phyloP scores from a whole-genome alignment of 2,329 filamentous ascomycete species.

The Achaetomium macrosporum region DNA sequence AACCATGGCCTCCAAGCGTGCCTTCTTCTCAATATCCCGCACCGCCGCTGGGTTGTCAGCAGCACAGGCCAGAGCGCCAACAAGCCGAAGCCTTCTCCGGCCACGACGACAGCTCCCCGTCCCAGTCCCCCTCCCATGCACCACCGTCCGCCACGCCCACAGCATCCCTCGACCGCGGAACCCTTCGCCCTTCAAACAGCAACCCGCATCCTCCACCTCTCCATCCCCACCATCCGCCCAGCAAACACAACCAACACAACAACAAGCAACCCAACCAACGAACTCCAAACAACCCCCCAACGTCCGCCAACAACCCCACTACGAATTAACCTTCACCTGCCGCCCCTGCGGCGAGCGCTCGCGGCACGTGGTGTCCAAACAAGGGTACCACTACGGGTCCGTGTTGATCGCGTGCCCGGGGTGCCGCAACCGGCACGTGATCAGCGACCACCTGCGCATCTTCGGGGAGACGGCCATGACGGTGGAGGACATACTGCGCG shows the following conservation, averaged over 20 bases:
- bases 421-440: slow-evolving; percentile 84
- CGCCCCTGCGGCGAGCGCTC: slow-evolving; percentile 74
- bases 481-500: slow-evolving; percentile 69
- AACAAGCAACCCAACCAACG: slow-evolving; percentile 20
- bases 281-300: slow-evolving; percentile 6
- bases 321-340: slow-evolving; percentile 90
- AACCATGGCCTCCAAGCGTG: slow-evolving; percentile 17
- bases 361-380: slow-evolving; percentile 82
- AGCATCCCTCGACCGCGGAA: slow-evolving; percentile 29
- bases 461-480: slow-evolving; percentile 67
- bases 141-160: slow-evolving; percentile 25
- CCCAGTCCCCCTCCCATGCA: not conserved
- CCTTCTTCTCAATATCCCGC: slow-evolving; percentile 5
- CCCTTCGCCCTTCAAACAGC: slow-evolving; percentile 39
- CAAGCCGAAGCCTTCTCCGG: not conserved
- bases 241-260: not conserved
- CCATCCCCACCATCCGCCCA: not conserved
- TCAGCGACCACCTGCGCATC: slow-evolving; percentile 78
- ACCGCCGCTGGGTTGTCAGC: not conserved
- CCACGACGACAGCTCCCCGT: slow-evolving; percentile 1
- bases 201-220: slow-evolving; percentile 1
- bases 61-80: not conserved
- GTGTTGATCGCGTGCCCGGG: slow-evolving; percentile 82
- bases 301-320: slow-evolving; percentile 54
- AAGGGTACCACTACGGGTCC: slow-evolving; percentile 88